A percentile compares a stretch with the other conserved stretches of the same genome.
Evolutionary conservation across 2,329 filamentous ascomycete species (phyloP).

Genomic region (Cladosporium velox): DNA sequence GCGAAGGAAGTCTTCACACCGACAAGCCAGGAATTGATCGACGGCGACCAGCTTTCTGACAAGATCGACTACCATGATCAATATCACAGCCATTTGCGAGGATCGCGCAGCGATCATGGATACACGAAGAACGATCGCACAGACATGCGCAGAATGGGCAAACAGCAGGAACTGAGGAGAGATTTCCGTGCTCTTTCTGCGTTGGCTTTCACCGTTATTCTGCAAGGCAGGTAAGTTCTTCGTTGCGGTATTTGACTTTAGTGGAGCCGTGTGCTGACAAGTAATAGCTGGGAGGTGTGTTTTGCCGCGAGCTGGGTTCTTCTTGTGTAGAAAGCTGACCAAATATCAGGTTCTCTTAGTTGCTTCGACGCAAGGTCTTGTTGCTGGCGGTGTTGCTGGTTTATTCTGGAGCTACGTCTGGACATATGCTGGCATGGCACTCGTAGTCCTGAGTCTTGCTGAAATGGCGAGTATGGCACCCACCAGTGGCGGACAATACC

Average conservation of each 20-base stretch:
- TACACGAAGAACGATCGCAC: constrained; percentile 37
- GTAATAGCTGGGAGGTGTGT: constrained; percentile 29
- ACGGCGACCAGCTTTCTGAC: constrained; percentile 26
- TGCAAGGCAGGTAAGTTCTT: constrained; percentile 24
- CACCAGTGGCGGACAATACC: constrained; percentile 37
- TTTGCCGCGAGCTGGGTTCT: background rate
- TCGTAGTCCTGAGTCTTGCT: constrained; percentile 37
- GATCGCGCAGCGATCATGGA: constrained; percentile 21
- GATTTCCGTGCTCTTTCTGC: constrained; percentile 51
- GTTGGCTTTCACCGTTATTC: constrained; percentile 30
- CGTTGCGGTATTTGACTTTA: background rate
- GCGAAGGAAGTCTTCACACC: constrained; percentile 13
- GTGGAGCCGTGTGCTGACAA: background rate
- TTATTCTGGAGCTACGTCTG: constrained; percentile 37
- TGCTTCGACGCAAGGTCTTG: constrained; percentile 29
- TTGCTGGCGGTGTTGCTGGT: constrained; percentile 33
- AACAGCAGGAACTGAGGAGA: constrained; percentile 51
- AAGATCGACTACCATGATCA: constrained; percentile 28
- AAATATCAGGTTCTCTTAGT: constrained; percentile 38
- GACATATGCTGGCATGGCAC: constrained; percentile 33
- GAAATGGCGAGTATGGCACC: constrained; percentile 41
- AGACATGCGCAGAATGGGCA: constrained; percentile 52
- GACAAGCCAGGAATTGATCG: constrained; percentile 16
- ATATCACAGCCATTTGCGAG: constrained; percentile 27
- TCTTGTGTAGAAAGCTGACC: background rate